Percentiles rank a stretch among this genome's conserved stretches.
phyloP scores from a whole-genome alignment of 768 basidiomycete genomes.

The Boletus eberwhitei region DNA sequence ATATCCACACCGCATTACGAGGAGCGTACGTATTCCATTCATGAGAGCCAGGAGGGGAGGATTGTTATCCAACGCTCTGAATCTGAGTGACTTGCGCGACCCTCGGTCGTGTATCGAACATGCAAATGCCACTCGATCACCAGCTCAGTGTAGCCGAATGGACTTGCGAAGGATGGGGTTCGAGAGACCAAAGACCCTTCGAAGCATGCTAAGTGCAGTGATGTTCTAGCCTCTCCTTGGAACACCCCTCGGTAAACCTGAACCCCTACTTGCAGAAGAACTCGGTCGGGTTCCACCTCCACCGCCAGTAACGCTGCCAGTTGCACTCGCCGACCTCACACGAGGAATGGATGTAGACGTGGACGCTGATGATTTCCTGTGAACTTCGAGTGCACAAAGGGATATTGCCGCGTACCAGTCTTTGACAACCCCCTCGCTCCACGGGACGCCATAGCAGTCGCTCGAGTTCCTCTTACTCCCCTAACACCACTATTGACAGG shows the following conservation, averaged over 20 bases:
- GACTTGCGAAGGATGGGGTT: background rate
- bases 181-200: background rate
- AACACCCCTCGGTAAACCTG: slow-evolving; percentile 24
- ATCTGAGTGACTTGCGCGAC: background rate
- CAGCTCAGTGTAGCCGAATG: background rate
- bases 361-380: slow-evolving; percentile 9
- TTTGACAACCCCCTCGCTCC: slow-evolving; percentile 43
- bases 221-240: slow-evolving; percentile 23
- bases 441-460: slow-evolving; percentile 44
- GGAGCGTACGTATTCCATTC: slow-evolving; percentile 4
- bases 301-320: slow-evolving; percentile 18
- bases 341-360: slow-evolving; percentile 20
- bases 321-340: slow-evolving; percentile 25
- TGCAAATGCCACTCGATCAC: background rate
- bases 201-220: background rate
- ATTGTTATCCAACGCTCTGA: background rate
- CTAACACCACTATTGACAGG: slow-evolving; percentile 54
- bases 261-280: slow-evolving; percentile 25
- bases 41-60: background rate
- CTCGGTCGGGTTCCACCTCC: slow-evolving; percentile 21
- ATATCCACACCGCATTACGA: slow-evolving; percentile 2
- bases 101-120: background rate
- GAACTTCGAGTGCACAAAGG: background rate
- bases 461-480: slow-evolving; percentile 71
- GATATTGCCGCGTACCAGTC: slow-evolving; percentile 31